These are phyloP conservation scores for Calonectria hongkongensis DNA, from an alignment of 2,329 filamentous ascomycete species.

Conservation along the genomic window DNA sequence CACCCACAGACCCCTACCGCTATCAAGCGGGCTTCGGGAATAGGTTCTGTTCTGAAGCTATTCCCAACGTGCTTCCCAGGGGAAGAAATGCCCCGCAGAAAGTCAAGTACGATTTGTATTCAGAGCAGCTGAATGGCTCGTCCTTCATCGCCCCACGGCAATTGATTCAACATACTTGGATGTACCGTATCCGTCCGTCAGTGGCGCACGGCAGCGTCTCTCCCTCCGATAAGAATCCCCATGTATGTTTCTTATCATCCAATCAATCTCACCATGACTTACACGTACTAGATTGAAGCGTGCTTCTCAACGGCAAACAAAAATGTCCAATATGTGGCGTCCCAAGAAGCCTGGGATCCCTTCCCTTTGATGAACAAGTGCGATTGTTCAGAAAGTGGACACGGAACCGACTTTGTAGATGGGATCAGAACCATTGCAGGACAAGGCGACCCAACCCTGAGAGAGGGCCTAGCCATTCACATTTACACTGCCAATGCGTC, in stretches of 20 bases:
- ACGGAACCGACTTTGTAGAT: constrained; percentile 62
- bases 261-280: constrained; percentile 39
- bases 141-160: constrained; percentile 58
- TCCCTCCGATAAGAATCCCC: constrained; percentile 23
- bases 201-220: constrained; percentile 53
- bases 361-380: constrained; percentile 55
- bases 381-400: constrained; percentile 6
- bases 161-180: constrained; percentile 59
- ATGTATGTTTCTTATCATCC: constrained; percentile 23
- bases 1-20: constrained; percentile 64
- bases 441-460: constrained; percentile 67
- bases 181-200: constrained; percentile 59
- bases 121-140: constrained; percentile 69
- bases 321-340: constrained; percentile 65
- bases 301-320: constrained; percentile 69
- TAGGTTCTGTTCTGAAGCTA: constrained; percentile 67
- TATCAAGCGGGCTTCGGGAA: constrained; percentile 77
- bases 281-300: constrained; percentile 56
- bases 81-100: constrained; percentile 68
- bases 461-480: constrained; percentile 49
- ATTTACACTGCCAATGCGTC: constrained; percentile 34
- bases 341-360: constrained; percentile 70
- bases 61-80: constrained; percentile 65
- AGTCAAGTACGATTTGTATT: constrained; percentile 63
- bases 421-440: constrained; percentile 68